Conservation (phyloP, 306 rosid species). For the Prunus mongolica region DNA sequence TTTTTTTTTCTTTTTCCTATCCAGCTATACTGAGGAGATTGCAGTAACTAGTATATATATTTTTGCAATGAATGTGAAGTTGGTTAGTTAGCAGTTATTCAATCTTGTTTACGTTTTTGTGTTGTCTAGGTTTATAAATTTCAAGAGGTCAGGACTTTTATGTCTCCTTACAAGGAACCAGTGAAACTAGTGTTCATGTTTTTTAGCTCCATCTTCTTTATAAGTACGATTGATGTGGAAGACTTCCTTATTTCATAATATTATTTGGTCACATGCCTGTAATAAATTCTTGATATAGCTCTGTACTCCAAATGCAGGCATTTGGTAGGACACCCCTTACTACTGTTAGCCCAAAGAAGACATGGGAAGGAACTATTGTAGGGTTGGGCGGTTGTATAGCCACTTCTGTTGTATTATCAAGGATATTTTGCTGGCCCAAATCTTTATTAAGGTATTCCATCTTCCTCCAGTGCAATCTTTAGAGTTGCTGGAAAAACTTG, state of each 20-base stretch:
- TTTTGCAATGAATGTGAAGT: background rate
- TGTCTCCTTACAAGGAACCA: too few relatives aligned
- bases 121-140: background rate
- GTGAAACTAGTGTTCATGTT: background rate
- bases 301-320: conserved; percentile 52
- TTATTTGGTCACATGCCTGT: background rate
- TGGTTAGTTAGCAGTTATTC: background rate
- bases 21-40: background rate
- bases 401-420: conserved; percentile 66
- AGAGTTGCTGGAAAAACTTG: background rate
- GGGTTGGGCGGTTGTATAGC: conserved; percentile 90
- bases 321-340: conserved; percentile 92
- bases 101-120: too few relatives aligned
- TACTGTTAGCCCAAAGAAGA: conserved; percentile 89
- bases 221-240: background rate
- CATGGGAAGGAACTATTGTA: conserved; percentile 94
- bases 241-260: background rate
- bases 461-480: conserved; percentile 6
- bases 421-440: conserved; percentile 76
- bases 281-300: conserved; percentile 11
- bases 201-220: conserved; percentile 2
- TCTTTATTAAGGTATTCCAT: conserved; percentile 61
- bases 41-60: too few relatives aligned
- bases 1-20: background rate
- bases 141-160: background rate